phyloP scores from a whole-genome alignment of 1,284 basidiomycete species.

The Rhodotorula sp. region DNA sequence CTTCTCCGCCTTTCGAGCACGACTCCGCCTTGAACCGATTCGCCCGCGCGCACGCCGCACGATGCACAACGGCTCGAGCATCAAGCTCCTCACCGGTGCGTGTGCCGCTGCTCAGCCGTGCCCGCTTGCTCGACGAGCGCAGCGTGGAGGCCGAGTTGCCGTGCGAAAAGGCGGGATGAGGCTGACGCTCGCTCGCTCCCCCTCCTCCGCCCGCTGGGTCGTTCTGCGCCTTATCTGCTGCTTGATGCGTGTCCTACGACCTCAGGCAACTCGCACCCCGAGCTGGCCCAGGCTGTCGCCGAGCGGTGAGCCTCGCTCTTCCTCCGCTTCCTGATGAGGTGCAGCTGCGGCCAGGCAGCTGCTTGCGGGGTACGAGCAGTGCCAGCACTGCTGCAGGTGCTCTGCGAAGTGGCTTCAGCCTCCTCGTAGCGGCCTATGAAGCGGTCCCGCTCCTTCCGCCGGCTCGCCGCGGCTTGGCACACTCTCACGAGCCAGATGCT shows the following conservation, averaged over 20 bases:
- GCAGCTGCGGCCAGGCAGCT: too few relatives aligned
- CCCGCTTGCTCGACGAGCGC: neutral
- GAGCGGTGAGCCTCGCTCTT: constrained; percentile 72
- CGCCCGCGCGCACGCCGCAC: neutral
- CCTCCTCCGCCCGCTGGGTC: neutral
- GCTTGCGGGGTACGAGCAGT: neutral
- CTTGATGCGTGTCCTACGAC: neutral
- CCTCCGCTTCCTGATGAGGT: neutral
- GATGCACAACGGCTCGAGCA: constrained; percentile 81
- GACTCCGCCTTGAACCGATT: neutral
- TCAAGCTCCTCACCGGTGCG: constrained; percentile 87
- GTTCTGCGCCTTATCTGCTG: constrained; percentile 10
- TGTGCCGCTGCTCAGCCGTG: neutral
- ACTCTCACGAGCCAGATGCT: neutral
- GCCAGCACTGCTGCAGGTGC: too few relatives aligned
- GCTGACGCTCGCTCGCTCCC: constrained; percentile 7
- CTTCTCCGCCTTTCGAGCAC: neutral
- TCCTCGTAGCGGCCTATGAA: too few relatives aligned
- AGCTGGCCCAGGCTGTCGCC: constrained; percentile 90
- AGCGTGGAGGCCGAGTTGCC: neutral
- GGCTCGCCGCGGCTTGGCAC: neutral
- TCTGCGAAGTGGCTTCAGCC: too few relatives aligned
- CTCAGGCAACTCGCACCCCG: constrained; percentile 94
- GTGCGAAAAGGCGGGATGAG: constrained; percentile 2
- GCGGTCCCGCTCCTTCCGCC: neutral